Percentiles rank a stretch among this genome's conserved stretches.
Evolutionary conservation across 495 filamentous ascomycete genomes (phyloP).

Genomic region (Chaetomium tenue): DNA sequence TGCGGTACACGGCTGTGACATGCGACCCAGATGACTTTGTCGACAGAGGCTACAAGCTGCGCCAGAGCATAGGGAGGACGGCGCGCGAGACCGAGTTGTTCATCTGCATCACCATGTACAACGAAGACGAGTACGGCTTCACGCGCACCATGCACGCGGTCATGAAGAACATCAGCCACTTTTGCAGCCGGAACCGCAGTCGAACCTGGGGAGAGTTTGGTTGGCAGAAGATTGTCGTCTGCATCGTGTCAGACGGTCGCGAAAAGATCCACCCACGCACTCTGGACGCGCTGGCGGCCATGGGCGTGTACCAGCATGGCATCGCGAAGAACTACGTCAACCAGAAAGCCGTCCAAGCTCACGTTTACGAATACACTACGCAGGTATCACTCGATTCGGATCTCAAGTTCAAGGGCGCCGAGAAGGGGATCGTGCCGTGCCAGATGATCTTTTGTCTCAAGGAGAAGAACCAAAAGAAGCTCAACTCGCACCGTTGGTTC

Average conservation of each 20-base stretch:
- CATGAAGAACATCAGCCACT: slow-evolving; percentile 96
- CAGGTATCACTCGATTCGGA: slow-evolving; percentile 95
- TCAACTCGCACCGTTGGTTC: slow-evolving; percentile 99
- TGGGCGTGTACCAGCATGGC: slow-evolving; percentile 98
- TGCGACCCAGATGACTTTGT: slow-evolving; percentile 97
- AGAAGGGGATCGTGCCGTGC: slow-evolving; percentile 98
- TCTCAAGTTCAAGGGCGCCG: slow-evolving; percentile 96
- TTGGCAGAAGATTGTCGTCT: slow-evolving; percentile 99
- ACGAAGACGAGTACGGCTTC: slow-evolving; percentile 94
- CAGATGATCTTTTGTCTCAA: slow-evolving; percentile 99
- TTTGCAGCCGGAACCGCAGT: slow-evolving; percentile 87
- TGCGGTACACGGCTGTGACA: slow-evolving; percentile 99
- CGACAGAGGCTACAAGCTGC: slow-evolving; percentile 81
- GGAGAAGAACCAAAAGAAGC: slow-evolving; percentile 95
- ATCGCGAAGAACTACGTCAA: slow-evolving; percentile 99
- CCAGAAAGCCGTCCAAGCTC: slow-evolving; percentile 65
- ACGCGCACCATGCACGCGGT: slow-evolving; percentile 98
- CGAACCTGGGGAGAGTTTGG: slow-evolving; percentile 96
- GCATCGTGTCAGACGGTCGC: slow-evolving; percentile 90
- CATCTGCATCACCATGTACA: slow-evolving; percentile 99
- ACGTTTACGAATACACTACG: slow-evolving; percentile 98
- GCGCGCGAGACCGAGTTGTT: slow-evolving; percentile 94
- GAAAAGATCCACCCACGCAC: slow-evolving; percentile 93
- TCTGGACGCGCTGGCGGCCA: slow-evolving; percentile 90
- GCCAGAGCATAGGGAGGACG: slow-evolving; percentile 88